Conservation (phyloP, 2,329 filamentous ascomycete genomes). For the Aspergillus viridinutans region DNA sequence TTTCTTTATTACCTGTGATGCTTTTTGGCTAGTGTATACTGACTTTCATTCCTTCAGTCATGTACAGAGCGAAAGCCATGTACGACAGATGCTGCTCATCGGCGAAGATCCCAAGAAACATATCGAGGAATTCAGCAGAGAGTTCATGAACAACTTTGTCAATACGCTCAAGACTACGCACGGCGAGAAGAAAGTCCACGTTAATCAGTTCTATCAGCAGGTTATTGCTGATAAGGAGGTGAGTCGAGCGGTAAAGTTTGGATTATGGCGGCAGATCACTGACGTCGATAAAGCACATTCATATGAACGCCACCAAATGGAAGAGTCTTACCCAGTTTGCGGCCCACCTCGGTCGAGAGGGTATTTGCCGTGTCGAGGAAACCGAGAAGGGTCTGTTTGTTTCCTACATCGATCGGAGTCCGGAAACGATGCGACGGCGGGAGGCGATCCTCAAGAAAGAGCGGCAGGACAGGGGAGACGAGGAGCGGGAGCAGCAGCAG, state of each 20-base stretch:
- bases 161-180: slow-evolving; percentile 75
- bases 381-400: slow-evolving; percentile 79
- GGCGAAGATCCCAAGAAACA: slow-evolving; percentile 81
- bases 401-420: slow-evolving; percentile 86
- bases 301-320: slow-evolving; percentile 94
- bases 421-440: slow-evolving; percentile 73
- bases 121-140: slow-evolving; percentile 74
- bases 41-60: slow-evolving; percentile 50
- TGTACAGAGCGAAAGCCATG: slow-evolving; percentile 76
- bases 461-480: slow-evolving; percentile 82
- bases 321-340: slow-evolving; percentile 83
- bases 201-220: slow-evolving; percentile 93
- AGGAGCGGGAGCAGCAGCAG: slow-evolving; percentile 79
- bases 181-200: slow-evolving; percentile 81
- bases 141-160: slow-evolving; percentile 79
- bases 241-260: background rate
- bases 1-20: background rate
- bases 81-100: slow-evolving; percentile 82
- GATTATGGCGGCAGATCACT: background rate
- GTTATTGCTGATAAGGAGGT: slow-evolving; percentile 77
- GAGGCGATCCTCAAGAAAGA: slow-evolving; percentile 82
- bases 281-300: slow-evolving; percentile 56
- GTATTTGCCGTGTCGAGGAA: slow-evolving; percentile 86
- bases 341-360: slow-evolving; percentile 78
- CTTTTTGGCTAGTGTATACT: background rate